Evolutionary conservation across 164 flowering plant species (phyloP).

Genomic region (Buxus sempervirens): DNA sequence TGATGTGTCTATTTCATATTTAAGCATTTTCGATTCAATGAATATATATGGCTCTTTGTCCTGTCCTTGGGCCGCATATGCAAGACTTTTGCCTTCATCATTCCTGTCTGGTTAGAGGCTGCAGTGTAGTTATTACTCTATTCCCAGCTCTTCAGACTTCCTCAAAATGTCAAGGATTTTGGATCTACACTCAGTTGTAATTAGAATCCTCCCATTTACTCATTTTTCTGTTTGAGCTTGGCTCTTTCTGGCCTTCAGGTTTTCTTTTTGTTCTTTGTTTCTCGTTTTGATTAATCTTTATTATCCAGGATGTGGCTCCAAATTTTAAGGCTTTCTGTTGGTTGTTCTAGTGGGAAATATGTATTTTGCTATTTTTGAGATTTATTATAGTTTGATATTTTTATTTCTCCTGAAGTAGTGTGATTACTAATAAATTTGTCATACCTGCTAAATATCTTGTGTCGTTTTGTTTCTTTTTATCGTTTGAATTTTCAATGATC

Average conservation of each 20-base stretch:
- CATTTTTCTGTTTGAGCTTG: background rate
- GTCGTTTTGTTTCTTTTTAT: too few relatives aligned
- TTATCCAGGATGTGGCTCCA: background rate
- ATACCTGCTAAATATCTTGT: too few relatives aligned
- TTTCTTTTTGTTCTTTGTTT: background rate
- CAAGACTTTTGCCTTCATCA: background rate
- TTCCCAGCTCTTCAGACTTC: background rate
- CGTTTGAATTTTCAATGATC: too few relatives aligned
- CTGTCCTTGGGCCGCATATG: background rate
- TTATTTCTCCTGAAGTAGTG: too few relatives aligned
- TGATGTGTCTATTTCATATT: background rate
- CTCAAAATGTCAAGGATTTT: background rate
- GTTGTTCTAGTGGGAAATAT: too few relatives aligned
- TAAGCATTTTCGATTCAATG: background rate
- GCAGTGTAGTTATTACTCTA: background rate
- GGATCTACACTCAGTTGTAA: background rate
- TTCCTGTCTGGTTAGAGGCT: background rate
- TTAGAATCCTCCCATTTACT: background rate
- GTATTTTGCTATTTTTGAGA: too few relatives aligned
- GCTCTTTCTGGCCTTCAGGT: background rate
- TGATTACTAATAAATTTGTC: too few relatives aligned
- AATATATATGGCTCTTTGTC: background rate
- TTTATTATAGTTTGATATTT: too few relatives aligned
- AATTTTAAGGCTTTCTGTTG: background rate
- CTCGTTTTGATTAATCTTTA: background rate